Conservation (phyloP, 305 asterid species). For the Solanum hybrid region DNA sequence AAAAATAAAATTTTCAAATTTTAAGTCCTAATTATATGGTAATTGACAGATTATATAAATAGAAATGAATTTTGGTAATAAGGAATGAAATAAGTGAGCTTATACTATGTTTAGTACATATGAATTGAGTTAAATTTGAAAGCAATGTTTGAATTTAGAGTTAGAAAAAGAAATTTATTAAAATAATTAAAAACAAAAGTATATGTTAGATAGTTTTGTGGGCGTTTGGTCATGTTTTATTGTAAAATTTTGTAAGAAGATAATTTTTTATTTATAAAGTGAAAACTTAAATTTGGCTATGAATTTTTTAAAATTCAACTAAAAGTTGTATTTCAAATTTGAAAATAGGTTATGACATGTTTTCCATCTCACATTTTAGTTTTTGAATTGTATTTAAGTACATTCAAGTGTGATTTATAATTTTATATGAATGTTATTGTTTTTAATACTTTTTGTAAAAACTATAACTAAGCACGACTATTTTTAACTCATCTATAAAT, state of each 20-base stretch:
- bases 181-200: accelerated
- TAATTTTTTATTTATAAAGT: background rate
- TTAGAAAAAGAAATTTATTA: too few relatives aligned
- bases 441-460: too few relatives aligned
- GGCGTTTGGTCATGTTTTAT: background rate
- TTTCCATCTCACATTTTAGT: background rate
- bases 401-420: background rate
- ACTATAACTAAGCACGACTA: background rate
- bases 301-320: background rate
- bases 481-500: background rate
- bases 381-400: background rate
- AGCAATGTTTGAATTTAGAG: background rate
- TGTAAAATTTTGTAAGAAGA: too few relatives aligned
- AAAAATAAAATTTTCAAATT: background rate
- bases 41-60: background rate
- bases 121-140: background rate
- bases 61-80: background rate
- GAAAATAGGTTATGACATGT: background rate
- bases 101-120: background rate
- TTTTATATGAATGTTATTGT: too few relatives aligned
- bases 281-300: background rate
- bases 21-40: background rate
- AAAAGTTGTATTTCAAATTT: too few relatives aligned
- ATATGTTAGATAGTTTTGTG: background rate
- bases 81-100: background rate